A percentile compares a stretch with the other conserved stretches of the same genome.
Conservation (phyloP, 371 early-diverging fungal species). For the Apophysomyces ossiformis region DNA sequence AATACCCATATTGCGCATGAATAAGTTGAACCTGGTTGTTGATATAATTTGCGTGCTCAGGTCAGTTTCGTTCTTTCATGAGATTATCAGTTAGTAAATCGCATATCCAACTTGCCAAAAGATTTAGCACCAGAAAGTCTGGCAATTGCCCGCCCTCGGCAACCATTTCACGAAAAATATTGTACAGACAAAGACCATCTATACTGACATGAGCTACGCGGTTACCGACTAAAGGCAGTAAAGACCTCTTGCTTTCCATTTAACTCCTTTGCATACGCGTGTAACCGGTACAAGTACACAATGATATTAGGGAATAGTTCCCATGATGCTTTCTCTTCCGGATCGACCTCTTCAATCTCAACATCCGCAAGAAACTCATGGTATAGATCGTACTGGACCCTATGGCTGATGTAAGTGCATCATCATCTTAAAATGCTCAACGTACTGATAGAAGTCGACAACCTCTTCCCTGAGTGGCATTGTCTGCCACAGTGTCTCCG, state of each 20-base stretch:
- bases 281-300: no score
- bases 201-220: neutral
- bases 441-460: no score
- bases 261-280: no score
- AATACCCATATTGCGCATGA: neutral
- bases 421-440: no score
- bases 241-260: neutral
- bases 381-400: no score
- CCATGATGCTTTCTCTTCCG: no score
- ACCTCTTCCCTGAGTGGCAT: no score
- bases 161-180: neutral
- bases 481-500: no score
- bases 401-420: no score
- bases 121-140: neutral
- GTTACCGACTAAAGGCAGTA: neutral
- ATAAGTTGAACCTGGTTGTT: neutral
- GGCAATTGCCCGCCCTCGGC: neutral
- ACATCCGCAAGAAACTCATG: no score
- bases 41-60: neutral
- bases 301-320: no score
- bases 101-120: neutral
- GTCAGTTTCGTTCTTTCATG: neutral
- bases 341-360: no score
- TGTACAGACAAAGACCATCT: neutral
- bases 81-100: neutral